Evolutionary conservation across 2,329 filamentous ascomycete genomes (phyloP), one percentile per base, ranked within the genome.

Genomic region (Sporothrix schenckii): DNA sequence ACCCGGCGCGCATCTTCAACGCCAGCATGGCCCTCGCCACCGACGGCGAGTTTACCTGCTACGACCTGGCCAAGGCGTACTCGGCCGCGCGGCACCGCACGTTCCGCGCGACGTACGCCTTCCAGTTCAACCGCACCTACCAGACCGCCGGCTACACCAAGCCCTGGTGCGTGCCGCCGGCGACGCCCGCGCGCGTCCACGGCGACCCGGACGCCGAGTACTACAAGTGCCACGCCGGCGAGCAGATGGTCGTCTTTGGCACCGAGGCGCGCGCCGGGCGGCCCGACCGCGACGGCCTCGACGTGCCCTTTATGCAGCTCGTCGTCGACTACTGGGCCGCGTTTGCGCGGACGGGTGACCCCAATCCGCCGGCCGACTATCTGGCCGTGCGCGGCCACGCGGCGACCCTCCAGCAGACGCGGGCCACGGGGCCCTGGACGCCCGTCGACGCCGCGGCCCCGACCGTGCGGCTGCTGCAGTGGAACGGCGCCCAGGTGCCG

Each of bases 81-180:
- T 76, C 76, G 1, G 80, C 76, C 21, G 74, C 76, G n/a, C 81
- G 75, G 60, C 72, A 79, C 70, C 58, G 68, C 56, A 75, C 77
- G 41, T 80, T 81, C 70, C 71, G 70, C 7, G n/a, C 72, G 5
- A 73, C 77, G 5, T 81, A 80, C 75, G 75, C 76, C 66, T 82
- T 78, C 73, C 71, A 78, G 68, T 80, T 82, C 76, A 81, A 82
- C 74, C 76, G 80, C 63, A 82, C 79, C 6, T 82, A 81, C 75
- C 79, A 76, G 67, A 76, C 74, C 11, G 24, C 69, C 4, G 75
- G 74, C 2, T 79, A 77, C 73, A 78, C 76, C 16, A 74, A 72
- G 19, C 72, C 75, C 4, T 76, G 75, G 75, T 81, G 78, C 72
- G 72, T 72, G 41, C 74, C 34, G 34, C 78, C 16, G 76, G 76